These are phyloP conservation scores for Solanum ahanhuiri DNA, from an alignment of 257 asterid species.

Conservation along the genomic window DNA sequence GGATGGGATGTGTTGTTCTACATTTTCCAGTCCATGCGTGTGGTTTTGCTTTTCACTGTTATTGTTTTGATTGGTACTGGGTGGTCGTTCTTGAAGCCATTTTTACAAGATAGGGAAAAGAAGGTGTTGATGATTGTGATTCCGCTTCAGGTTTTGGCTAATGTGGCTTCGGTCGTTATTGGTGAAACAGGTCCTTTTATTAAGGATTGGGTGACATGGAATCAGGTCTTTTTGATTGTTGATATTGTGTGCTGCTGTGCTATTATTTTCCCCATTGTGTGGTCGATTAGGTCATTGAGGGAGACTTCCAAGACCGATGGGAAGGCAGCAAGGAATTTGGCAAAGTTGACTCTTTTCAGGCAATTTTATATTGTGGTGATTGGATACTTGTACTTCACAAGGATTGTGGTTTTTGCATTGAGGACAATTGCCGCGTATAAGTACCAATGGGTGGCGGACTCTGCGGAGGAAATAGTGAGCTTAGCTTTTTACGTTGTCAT, in stretches of 20 bases:
- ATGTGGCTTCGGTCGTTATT: slow-evolving; percentile 77
- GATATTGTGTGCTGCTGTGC: slow-evolving; percentile 92
- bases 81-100: slow-evolving; percentile 89
- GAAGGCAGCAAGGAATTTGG: slow-evolving; percentile 92
- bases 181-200: slow-evolving; percentile 98
- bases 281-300: slow-evolving; percentile 95
- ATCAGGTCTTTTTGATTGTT: slow-evolving; percentile 80
- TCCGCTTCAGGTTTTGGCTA: slow-evolving; percentile 90
- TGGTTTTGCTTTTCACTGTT: slow-evolving; percentile 73
- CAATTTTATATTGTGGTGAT: slow-evolving; percentile 91
- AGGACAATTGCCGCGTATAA: slow-evolving; percentile 80
- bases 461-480: slow-evolving; percentile 89
- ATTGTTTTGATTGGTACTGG: slow-evolving; percentile 84
- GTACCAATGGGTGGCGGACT: slow-evolving; percentile 92
- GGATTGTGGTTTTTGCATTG: slow-evolving; percentile 91
- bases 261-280: slow-evolving; percentile 86
- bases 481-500: slow-evolving; percentile 68
- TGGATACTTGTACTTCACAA: slow-evolving; percentile 88
- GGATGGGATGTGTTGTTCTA: slow-evolving; percentile 98
- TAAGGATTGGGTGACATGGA: slow-evolving; percentile 93
- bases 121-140: slow-evolving; percentile 96
- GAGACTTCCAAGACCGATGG: slow-evolving; percentile 97
- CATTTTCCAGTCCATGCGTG: slow-evolving; percentile 83
- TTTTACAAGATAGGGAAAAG: slow-evolving; percentile 89
- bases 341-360: slow-evolving; percentile 86